Evolutionary conservation across 1,284 basidiomycete genomes (phyloP).

Genomic region (Tilletia setariae): DNA sequence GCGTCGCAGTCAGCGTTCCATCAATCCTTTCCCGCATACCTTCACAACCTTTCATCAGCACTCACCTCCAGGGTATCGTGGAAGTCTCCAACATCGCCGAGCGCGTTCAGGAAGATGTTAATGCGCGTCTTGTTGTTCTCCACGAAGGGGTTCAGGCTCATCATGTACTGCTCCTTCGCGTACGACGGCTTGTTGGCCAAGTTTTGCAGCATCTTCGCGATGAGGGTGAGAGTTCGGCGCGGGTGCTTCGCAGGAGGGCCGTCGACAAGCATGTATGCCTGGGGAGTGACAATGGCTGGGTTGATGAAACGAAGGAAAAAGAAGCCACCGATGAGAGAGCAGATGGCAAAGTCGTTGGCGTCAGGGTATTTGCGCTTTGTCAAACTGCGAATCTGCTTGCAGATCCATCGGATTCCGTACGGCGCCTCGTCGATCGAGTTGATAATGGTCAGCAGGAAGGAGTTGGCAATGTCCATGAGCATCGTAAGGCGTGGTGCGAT

Average conservation of each 20-base stretch:
- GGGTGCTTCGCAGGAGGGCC: conserved; percentile 96
- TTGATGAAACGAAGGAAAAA: conserved; percentile 99
- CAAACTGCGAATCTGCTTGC: conserved; percentile 95
- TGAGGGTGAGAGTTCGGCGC: conserved; percentile 88
- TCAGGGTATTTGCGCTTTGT: conserved; percentile 98
- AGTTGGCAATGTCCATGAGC: conserved; percentile 98
- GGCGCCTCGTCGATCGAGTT: conserved; percentile 95
- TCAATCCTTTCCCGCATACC: too few relatives aligned
- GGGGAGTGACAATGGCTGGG: conserved; percentile 98
- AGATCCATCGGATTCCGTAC: conserved; percentile 99
- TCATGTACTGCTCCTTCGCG: conserved; percentile 97
- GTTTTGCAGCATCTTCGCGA: conserved; percentile 99
- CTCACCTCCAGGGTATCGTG: conserved; percentile 88
- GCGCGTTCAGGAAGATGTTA: conserved; percentile 90
- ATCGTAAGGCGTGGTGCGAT: conserved; percentile 92
- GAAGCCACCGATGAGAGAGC: conserved; percentile 96
- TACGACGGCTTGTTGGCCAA: conserved; percentile 98
- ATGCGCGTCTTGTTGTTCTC: conserved; percentile 97
- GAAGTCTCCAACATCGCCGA: conserved; percentile 98
- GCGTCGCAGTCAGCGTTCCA: too few relatives aligned
- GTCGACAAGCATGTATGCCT: conserved; percentile 99
- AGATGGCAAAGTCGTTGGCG: conserved; percentile 93
- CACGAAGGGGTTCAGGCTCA: conserved; percentile 94
- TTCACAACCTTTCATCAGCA: too few relatives aligned
- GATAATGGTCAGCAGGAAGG: conserved; percentile 94